Percentiles rank a stretch among this genome's conserved stretches.
phyloP scores from a whole-genome alignment of 2,329 filamentous ascomycete genomes.

The Fusarium subtropicale region DNA sequence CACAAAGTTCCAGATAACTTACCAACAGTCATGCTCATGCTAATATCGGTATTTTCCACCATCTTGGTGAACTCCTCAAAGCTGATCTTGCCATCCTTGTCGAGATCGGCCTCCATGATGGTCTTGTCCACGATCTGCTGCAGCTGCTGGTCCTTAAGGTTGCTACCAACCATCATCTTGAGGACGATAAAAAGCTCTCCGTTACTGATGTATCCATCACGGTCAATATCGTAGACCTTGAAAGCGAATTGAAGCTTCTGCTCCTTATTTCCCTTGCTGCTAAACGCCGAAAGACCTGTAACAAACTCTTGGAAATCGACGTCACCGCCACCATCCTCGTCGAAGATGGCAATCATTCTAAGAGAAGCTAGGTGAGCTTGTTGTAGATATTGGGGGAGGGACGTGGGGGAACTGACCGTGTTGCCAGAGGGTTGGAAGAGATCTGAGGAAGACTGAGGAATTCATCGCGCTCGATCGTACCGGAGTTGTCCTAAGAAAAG shows the following conservation, averaged over 20 bases:
- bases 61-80: constrained; percentile 99
- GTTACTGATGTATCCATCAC: constrained; percentile 98
- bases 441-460: constrained; percentile 98
- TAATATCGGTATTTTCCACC: constrained; percentile 92
- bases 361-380: constrained; percentile 16
- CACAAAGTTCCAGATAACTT: constrained; percentile 48
- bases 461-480: constrained; percentile 98
- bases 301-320: constrained; percentile 99
- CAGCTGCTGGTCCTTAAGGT: constrained; percentile 97
- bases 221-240: constrained; percentile 99
- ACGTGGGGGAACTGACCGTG: constrained; percentile 69
- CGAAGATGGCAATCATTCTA: constrained; percentile 99
- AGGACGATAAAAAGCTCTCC: constrained; percentile 98
- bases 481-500: constrained; percentile 83
- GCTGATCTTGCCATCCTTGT: constrained; percentile 97
- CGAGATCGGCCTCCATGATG: constrained; percentile 98
- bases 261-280: constrained; percentile 98
- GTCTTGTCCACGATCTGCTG: constrained; percentile 99
- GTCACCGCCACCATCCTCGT: constrained; percentile 96
- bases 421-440: constrained; percentile 96
- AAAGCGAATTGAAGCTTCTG: constrained; percentile 98
- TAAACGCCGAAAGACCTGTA: constrained; percentile 93
- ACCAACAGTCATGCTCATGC: constrained; percentile 81
- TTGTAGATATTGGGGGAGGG: not conserved
- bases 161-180: constrained; percentile 99